A percentile compares a stretch with the other conserved stretches of the same genome.
These are phyloP conservation scores for Leccinum subtestaceum DNA, from an alignment of 768 basidiomycete genomes.

Conservation along the genomic window DNA sequence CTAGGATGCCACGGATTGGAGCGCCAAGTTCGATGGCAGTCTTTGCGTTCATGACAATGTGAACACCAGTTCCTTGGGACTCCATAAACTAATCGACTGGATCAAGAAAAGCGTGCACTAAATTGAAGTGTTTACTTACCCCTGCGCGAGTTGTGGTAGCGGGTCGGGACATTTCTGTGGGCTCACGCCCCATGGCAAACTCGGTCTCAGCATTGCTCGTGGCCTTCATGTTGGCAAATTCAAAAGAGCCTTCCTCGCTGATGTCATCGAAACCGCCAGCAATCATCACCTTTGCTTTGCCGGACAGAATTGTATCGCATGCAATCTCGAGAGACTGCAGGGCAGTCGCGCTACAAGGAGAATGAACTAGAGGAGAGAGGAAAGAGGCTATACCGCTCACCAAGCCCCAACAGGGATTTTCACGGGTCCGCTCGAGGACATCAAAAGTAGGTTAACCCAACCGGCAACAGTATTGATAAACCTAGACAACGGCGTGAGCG, in stretches of 20 bases:
- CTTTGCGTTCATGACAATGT: constrained; percentile 95
- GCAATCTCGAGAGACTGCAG: constrained; percentile 98
- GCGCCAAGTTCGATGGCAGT: constrained; percentile 93
- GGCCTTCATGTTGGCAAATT: constrained; percentile 99
- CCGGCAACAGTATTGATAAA: constrained; percentile 99
- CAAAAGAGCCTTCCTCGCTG: constrained; percentile 96
- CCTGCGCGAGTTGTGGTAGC: constrained; percentile 95
- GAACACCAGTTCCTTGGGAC: constrained; percentile 92
- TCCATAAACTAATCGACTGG: constrained; percentile 79
- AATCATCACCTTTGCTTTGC: constrained; percentile 99
- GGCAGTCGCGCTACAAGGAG: constrained; percentile 74
- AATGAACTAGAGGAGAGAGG: constrained; percentile 3
- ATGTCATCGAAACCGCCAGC: constrained; percentile 98
- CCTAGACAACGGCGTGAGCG: constrained; percentile 37
- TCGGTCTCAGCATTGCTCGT: constrained; percentile 97
- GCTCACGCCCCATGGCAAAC: constrained; percentile 98
- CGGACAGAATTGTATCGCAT: constrained; percentile 89
- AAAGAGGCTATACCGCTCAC: constrained; percentile 40
- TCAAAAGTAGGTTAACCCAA: constrained; percentile 91
- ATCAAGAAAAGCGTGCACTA: constrained; percentile 1
- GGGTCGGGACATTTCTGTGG: constrained; percentile 97
- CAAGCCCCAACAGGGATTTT: constrained; percentile 99
- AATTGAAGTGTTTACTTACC: constrained; percentile 42
- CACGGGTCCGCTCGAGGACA: constrained; percentile 96
- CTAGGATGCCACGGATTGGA: constrained; percentile 90